Evolutionary conservation across 2,329 filamentous ascomycete species (phyloP), one percentile per base, ranked within the genome.

Genomic region (Sclerotinia subarctica): DNA sequence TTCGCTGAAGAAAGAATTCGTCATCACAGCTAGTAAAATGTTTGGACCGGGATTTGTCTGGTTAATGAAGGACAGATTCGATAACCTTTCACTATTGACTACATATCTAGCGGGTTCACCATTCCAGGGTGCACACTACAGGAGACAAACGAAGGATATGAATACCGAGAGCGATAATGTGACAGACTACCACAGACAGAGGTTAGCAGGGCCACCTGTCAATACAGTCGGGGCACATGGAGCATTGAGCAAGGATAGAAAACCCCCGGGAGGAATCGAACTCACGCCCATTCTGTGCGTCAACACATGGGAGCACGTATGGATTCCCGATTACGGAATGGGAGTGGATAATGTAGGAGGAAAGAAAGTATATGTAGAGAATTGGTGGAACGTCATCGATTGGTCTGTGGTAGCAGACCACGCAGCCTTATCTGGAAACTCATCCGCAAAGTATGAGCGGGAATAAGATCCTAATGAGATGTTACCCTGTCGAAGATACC

Each of bases 11-110:
- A 84, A 85, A 74, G 91, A 95, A 78, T 88, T 99, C 80, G 80
- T 95, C 76, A 83, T 89, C 72, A 96, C 90, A 52, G 94, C 94
- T 69, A 84, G 87, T 73, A 86, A 88, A 81, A 97, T 98, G 93
- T 98, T 99, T 82, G 95, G 94, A 66, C 94, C 94, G 0, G 95
- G 95, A 72, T 98, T 96, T 81, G 91, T 98, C 77, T 99, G 95
- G 95, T 89, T 99, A 70, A 91, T 97, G 76, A 83, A 82, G 74
- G 69, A 70, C 53, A 80, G 81, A 77, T 78, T 68, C 38, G 77
- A 82, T 32, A 70, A 69, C 26, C 84, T 83, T 81, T 88, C 89
- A 75, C 86, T 99, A 76, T 84, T 99, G 69, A 85, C 88, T 74
- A 99, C 95, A 68, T 99, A 98, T 83, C 87, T 94, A 70, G 94